These are phyloP conservation scores for Pseudocercospora pini-densiflorae DNA, from an alignment of 2,329 filamentous ascomycete species.

Conservation along the genomic window DNA sequence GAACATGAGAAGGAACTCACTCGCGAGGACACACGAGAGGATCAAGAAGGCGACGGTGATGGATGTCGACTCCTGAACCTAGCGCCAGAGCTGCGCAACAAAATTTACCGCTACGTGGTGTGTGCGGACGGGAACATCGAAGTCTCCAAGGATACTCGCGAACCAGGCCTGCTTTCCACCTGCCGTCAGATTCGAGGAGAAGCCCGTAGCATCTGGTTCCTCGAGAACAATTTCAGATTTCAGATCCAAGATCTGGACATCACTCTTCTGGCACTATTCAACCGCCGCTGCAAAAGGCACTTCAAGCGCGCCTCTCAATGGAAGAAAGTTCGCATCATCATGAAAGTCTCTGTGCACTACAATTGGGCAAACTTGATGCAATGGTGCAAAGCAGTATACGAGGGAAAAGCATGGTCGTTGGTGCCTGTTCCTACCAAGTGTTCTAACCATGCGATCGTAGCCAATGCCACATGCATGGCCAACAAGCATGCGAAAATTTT, in stretches of 20 bases:
- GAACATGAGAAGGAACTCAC: not conserved
- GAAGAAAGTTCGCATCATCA: not conserved
- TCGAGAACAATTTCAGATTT: constrained; percentile 11
- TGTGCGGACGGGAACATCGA: not conserved
- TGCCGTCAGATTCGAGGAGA: constrained; percentile 16
- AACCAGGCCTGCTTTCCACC: constrained; percentile 12
- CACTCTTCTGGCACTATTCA: not conserved
- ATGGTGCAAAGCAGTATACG: not conserved
- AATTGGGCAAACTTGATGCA: not conserved
- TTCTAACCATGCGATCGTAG: not conserved
- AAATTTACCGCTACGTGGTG: not conserved
- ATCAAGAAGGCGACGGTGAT: not conserved
- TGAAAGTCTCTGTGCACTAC: not conserved
- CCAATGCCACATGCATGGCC: not conserved
- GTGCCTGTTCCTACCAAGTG: not conserved
- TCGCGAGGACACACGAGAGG: not conserved
- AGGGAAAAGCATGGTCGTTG: not conserved
- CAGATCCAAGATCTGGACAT: not conserved
- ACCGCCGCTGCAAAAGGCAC: not conserved
- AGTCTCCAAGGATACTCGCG: constrained; percentile 7
- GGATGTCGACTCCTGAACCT: not conserved
- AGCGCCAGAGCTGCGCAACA: not conserved
- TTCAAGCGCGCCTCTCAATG: not conserved
- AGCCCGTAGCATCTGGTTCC: constrained; percentile 11
- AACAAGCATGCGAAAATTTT: not conserved